phyloP scores from a whole-genome alignment of 2,329 filamentous ascomycete species.

The Mariannaea sp. region DNA sequence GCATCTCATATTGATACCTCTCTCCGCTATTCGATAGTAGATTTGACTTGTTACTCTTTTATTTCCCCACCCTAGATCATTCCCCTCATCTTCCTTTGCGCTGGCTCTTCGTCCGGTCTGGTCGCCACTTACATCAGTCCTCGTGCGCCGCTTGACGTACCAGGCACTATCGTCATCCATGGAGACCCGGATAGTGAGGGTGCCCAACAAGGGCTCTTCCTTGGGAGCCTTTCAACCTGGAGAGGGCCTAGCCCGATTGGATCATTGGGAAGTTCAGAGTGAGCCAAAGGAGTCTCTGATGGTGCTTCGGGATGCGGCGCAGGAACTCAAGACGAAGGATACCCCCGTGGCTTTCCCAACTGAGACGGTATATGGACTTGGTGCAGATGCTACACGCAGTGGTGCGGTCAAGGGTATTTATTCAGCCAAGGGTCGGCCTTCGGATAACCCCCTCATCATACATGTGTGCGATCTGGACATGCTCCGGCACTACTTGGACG shows the following conservation, averaged over 20 bases:
- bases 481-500: constrained; percentile 65
- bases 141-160: constrained; percentile 21
- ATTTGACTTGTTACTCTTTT: constrained; percentile 13
- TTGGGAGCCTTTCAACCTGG: constrained; percentile 44
- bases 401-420: constrained; percentile 90
- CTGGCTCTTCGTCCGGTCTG: constrained; percentile 15
- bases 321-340: constrained; percentile 66
- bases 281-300: constrained; percentile 41
- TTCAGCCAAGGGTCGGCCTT: constrained; percentile 83
- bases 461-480: constrained; percentile 84
- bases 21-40: background rate
- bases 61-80: background rate
- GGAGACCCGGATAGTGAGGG: constrained; percentile 48
- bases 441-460: constrained; percentile 94
- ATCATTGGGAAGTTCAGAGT: constrained; percentile 49
- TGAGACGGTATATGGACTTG: constrained; percentile 95
- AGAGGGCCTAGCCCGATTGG: constrained; percentile 41
- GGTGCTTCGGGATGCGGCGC: constrained; percentile 66
- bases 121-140: constrained; percentile 37
- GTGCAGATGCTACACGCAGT: constrained; percentile 91
- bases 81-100: constrained; percentile 1
- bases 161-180: constrained; percentile 36
- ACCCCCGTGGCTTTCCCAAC: constrained; percentile 93
- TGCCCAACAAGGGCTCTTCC: constrained; percentile 36
- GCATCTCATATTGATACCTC: background rate